These are phyloP conservation scores for Aureobasidium uvarum DNA, from an alignment of 2,329 filamentous ascomycete species.

Conservation along the genomic window DNA sequence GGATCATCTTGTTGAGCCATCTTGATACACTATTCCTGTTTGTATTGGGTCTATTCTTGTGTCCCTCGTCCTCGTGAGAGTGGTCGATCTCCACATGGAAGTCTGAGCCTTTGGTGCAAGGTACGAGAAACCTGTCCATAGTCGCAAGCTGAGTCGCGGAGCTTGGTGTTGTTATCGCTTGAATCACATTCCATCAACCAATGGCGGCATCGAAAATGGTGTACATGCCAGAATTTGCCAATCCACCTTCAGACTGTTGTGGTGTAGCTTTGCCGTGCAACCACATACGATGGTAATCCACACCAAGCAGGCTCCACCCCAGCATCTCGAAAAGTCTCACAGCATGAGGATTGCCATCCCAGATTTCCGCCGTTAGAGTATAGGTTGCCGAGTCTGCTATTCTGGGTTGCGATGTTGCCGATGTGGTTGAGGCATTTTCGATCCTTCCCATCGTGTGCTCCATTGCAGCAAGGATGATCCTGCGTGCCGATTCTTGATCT, in stretches of 20 bases:
- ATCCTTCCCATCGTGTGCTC: slow-evolving; percentile 30
- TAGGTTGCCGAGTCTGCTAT: slow-evolving; percentile 27
- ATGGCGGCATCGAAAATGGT: slow-evolving; percentile 41
- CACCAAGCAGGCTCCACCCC: slow-evolving; percentile 36
- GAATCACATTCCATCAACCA: slow-evolving; percentile 27
- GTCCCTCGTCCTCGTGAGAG: background rate
- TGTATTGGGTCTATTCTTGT: slow-evolving; percentile 23
- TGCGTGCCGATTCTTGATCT: slow-evolving; percentile 32
- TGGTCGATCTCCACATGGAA: background rate
- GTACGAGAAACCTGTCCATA: background rate
- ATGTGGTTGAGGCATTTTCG: slow-evolving; percentile 17
- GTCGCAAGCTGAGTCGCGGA: background rate
- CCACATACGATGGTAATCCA: slow-evolving; percentile 44
- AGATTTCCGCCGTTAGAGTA: slow-evolving; percentile 38
- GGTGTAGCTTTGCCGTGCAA: slow-evolving; percentile 35
- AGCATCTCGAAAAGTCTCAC: slow-evolving; percentile 38
- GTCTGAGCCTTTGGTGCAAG: background rate
- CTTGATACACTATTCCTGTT: slow-evolving; percentile 23
- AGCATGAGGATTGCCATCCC: slow-evolving; percentile 36
- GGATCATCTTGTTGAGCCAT: slow-evolving; percentile 22
- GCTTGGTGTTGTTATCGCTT: background rate
- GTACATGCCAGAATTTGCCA: slow-evolving; percentile 37
- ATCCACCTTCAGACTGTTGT: slow-evolving; percentile 37
- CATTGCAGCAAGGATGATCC: slow-evolving; percentile 36
- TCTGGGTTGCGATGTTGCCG: slow-evolving; percentile 28